Evolutionary conservation across 2,329 filamentous ascomycete species (phyloP), one percentile per base, ranked within the genome.

Genomic region (Aciculosporium take): DNA sequence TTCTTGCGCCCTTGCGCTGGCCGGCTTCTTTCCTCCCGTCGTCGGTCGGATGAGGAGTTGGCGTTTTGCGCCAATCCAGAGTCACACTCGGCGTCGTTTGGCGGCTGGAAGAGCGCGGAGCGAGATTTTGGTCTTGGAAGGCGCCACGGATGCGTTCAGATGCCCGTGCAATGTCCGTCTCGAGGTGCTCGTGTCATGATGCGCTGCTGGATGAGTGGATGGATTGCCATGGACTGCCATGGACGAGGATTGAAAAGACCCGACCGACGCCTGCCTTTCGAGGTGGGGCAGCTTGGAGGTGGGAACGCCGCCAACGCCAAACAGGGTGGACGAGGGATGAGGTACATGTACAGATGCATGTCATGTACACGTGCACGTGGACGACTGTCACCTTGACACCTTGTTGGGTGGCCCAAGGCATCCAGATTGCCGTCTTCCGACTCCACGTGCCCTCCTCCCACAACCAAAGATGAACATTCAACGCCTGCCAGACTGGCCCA

Each of bases 181-280:
- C 15, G 37, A 21, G 17, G 23, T 33, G 32, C 32, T 40, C 31
- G 37, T 40, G 27, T 40, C 21, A 37, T 37, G 3, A 28, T 33
- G 32, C 37, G 33, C 32, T 34, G 18, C 4, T 25, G 31, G 7
- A 12, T 15, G 18, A n/a, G n/a, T n/a, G n/a, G n/a, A n/a, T n/a
- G n/a, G n/a, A n/a, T n/a, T n/a, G n/a, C n/a, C n/a, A n/a, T n/a
- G n/a, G n/a, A n/a, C 27, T 21, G 31, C 18, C 12, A 17, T 34
- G 21, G 39, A 37, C 24, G 33, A 42, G 34, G 34, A 5, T 40
- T 4, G 7, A 13, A 21, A 33, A 10, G 27, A 23, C 20, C 34
- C 5, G n/a, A n/a, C n/a, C n/a, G n/a, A n/a, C n/a, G n/a, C n/a
- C 30, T 18, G 30, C 30, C 18, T 32, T 20, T 32, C 30, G 30